These are phyloP conservation scores for Cryomyces minteri DNA, from an alignment of 495 filamentous ascomycete species.

Conservation along the genomic window DNA sequence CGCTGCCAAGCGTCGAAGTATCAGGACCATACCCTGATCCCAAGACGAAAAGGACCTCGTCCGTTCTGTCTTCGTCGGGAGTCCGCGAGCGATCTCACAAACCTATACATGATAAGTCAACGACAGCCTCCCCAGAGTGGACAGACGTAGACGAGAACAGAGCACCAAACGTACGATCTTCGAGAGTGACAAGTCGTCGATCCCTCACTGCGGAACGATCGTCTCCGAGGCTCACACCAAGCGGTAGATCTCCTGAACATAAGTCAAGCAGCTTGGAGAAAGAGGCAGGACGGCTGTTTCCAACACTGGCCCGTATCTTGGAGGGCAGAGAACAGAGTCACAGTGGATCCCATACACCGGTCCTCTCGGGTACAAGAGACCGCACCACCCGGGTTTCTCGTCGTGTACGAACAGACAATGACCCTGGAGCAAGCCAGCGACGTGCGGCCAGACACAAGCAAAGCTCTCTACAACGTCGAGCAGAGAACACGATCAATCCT, in stretches of 20 bases:
- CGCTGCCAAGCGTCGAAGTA: neutral
- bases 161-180: neutral
- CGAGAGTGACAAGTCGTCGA: neutral
- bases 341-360: constrained; percentile 9
- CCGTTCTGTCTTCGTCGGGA: neutral
- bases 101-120: neutral
- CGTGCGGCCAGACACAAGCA: constrained; percentile 3
- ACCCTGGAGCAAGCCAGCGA: constrained; percentile 2
- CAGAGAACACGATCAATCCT: constrained; percentile 10
- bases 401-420: constrained; percentile 1
- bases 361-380: neutral
- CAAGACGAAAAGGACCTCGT: neutral
- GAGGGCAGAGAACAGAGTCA: constrained; percentile 10
- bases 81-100: neutral
- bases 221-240: neutral
- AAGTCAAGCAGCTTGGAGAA: constrained; percentile 1
- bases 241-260: neutral
- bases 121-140: constrained; percentile 3
- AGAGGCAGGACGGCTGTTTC: constrained; percentile 10
- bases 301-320: constrained; percentile 17
- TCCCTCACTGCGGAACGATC: neutral
- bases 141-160: constrained; percentile 9
- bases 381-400: neutral
- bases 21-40: neutral
- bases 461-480: constrained; percentile 8